phyloP scores from a whole-genome alignment of 139 green algal genomes.

The Tetradesmus lagerheimii region DNA sequence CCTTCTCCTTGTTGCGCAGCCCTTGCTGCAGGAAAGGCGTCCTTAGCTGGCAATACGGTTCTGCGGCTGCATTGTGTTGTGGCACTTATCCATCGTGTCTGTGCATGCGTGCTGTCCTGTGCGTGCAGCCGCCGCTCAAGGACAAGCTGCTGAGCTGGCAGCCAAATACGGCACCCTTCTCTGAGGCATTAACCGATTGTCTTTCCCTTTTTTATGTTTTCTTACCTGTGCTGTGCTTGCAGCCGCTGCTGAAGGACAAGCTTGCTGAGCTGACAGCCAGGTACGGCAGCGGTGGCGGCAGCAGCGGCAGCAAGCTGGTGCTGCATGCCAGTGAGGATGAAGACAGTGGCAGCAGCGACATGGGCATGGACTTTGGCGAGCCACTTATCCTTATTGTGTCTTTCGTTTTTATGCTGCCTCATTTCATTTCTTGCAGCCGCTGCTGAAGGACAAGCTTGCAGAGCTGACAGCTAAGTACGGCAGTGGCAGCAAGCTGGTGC shows the following conservation, averaged over 20 bases:
- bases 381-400: no score
- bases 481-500: neutral
- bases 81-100: no score
- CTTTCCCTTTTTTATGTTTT: neutral
- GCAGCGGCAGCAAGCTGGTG: neutral
- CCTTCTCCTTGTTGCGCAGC: no score
- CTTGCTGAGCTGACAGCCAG: constrained; percentile 12
- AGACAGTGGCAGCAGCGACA: neutral
- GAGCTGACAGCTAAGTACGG: constrained; percentile 19
- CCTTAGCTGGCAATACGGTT: no score
- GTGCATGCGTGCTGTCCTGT: no score
- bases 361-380: no score
- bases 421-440: neutral
- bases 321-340: neutral
- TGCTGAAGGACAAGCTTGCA: constrained; percentile 18
- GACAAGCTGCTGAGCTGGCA: constrained; percentile 11
- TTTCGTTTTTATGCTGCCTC: neutral
- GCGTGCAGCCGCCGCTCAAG: neutral
- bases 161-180: constrained; percentile 14
- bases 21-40: no score
- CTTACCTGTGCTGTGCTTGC: neutral
- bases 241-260: constrained; percentile 19
- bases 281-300: neutral
- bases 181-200: no score
- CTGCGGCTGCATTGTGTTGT: no score